Evolutionary conservation across 2,329 filamentous ascomycete genomes (phyloP).

Genomic region (Bimuria novae-zelandiae): DNA sequence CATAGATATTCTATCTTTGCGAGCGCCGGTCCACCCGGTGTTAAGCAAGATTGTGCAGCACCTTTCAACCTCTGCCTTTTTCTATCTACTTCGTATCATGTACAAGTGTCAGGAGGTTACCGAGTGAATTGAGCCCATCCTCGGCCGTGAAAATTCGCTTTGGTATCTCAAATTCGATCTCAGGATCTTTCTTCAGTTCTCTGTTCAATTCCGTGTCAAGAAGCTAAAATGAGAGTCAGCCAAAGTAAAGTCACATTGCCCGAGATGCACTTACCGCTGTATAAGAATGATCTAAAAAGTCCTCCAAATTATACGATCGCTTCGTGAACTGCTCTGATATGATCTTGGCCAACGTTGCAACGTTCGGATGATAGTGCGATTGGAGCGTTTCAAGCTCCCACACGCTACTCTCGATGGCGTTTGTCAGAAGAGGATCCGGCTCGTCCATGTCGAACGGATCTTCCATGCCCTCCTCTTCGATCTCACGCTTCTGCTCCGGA

Average conservation of each 20-base stretch:
- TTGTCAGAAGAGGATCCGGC: conserved; percentile 79
- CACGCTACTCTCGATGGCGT: conserved; percentile 86
- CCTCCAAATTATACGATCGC: conserved; percentile 90
- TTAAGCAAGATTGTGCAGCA: too few species aligned
- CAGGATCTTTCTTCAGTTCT: conserved; percentile 81
- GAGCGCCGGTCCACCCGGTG: too few species aligned
- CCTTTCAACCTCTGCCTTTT: neutral
- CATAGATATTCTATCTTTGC: too few species aligned
- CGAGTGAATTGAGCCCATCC: conserved; percentile 37
- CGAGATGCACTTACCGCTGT: conserved; percentile 66
- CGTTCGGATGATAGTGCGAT: conserved; percentile 94
- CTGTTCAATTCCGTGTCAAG: conserved; percentile 83
- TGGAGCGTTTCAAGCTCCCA: conserved; percentile 95
- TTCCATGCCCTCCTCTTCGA: conserved; percentile 65
- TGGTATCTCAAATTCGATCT: conserved; percentile 92
- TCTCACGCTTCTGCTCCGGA: conserved; percentile 59
- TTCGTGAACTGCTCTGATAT: conserved; percentile 98
- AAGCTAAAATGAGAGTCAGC: conserved; percentile 59
- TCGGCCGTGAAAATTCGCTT: conserved; percentile 71
- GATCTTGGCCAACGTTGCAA: conserved; percentile 91
- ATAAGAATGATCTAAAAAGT: conserved; percentile 96
- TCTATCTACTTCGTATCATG: conserved; percentile 26
- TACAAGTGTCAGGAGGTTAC: conserved; percentile 38
- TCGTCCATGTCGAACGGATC: conserved; percentile 82
- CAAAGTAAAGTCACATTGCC: neutral